Evolutionary conservation across 2,329 filamentous ascomycete species (phyloP).

Genomic region (Shiraia bambusicola): DNA sequence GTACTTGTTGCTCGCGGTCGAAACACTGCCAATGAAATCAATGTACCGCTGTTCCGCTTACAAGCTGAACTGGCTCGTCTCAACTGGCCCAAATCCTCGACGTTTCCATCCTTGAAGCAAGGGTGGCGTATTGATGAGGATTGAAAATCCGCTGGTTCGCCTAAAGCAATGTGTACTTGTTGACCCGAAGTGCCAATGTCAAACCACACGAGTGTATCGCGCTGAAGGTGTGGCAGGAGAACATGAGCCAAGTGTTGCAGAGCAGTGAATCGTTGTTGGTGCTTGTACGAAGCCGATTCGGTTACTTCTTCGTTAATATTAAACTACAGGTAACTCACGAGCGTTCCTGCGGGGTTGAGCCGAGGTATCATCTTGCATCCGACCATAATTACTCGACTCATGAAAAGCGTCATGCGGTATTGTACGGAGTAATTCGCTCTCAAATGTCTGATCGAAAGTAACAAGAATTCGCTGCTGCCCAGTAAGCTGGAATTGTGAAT

Average conservation of each 20-base stretch:
- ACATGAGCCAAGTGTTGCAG: conserved; percentile 22
- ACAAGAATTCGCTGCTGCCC: not conserved
- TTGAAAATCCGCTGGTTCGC: conserved; percentile 33
- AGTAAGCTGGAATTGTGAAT: not conserved
- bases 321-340: not conserved
- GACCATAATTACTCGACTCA: not conserved
- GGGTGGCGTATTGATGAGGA: conserved; percentile 53
- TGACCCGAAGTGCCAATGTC: conserved; percentile 58
- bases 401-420: not conserved
- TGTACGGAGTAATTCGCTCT: too few species aligned
- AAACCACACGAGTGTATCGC: conserved; percentile 59
- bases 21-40: too few species aligned
- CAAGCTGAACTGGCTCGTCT: conserved; percentile 46
- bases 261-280: too few species aligned
- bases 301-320: not conserved
- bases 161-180: conserved; percentile 59
- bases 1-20: not conserved
- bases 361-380: conserved; percentile 1
- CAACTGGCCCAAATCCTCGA: conserved; percentile 52
- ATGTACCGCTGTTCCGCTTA: conserved; percentile 8
- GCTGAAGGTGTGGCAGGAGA: conserved; percentile 53
- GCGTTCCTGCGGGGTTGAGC: conserved; percentile 2
- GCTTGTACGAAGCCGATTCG: too few species aligned
- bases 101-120: conserved; percentile 57
- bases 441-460: too few species aligned